phyloP scores from a whole-genome alignment of 371 early-diverging fungal genomes.

The Phascolomyces articulosus region DNA sequence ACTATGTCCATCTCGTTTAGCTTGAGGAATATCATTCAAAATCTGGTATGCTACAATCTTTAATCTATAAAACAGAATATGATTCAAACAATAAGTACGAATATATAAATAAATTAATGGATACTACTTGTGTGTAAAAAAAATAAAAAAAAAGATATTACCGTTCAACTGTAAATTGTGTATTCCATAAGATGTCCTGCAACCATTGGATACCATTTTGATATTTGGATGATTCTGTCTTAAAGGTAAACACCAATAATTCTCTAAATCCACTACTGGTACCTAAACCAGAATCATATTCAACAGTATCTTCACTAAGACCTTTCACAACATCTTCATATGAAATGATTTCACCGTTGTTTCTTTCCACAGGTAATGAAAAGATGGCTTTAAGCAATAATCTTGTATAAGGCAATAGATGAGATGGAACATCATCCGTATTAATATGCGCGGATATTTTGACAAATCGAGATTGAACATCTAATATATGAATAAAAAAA shows the following conservation, averaged over 20 bases:
- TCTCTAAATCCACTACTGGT: slow-evolving; percentile 52
- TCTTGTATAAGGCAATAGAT: slow-evolving; percentile 58
- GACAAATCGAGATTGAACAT: slow-evolving; percentile 63
- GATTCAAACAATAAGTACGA: neutral
- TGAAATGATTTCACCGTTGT: slow-evolving; percentile 38
- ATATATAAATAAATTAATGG: too few species aligned
- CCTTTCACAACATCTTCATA: slow-evolving; percentile 67
- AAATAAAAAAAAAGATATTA: too few species aligned
- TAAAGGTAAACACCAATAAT: slow-evolving; percentile 51
- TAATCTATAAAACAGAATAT: slow-evolving; percentile 24
- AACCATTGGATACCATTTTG: slow-evolving; percentile 62
- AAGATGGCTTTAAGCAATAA: slow-evolving; percentile 64
- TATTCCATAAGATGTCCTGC: slow-evolving; percentile 63
- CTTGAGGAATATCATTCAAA: slow-evolving; percentile 64
- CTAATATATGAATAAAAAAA: slow-evolving; percentile 24
- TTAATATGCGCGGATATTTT: slow-evolving; percentile 55
- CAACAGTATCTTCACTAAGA: slow-evolving; percentile 61
- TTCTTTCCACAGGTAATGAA: slow-evolving; percentile 54
- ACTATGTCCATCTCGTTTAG: slow-evolving; percentile 63
- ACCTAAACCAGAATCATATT: slow-evolving; percentile 54
- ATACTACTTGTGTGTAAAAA: too few species aligned
- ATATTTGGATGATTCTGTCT: slow-evolving; percentile 57
- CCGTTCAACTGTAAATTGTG: slow-evolving; percentile 62
- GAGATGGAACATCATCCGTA: slow-evolving; percentile 50
- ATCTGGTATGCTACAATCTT: slow-evolving; percentile 64